phyloP scores from a whole-genome alignment of 2,329 filamentous ascomycete species.

The Diaporthe longicolla region DNA sequence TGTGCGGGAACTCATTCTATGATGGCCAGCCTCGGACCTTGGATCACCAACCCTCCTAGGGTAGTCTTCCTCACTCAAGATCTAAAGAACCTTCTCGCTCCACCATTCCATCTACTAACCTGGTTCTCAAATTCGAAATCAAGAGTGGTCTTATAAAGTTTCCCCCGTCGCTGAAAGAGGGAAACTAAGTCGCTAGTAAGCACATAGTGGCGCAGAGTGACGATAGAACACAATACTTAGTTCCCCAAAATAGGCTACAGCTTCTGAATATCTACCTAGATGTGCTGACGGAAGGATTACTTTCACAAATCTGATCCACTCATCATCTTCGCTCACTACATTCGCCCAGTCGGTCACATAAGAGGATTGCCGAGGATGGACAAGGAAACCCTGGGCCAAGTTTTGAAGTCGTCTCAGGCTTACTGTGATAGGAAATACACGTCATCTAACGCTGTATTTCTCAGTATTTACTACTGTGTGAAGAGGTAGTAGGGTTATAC shows the following conservation, averaged over 20 bases:
- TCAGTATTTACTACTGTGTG: no score
- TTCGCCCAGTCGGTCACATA: no score
- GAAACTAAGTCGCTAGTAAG: background rate
- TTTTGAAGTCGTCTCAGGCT: no score
- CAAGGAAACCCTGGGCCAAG: no score
- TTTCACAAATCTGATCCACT: background rate
- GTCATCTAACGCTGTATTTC: no score
- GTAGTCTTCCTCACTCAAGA: background rate
- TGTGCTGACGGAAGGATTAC: background rate
- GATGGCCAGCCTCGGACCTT: no score
- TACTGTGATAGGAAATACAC: no score
- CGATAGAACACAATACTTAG: background rate
- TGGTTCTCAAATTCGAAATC: background rate
- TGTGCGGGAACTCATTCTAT: no score
- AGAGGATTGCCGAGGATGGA: no score
- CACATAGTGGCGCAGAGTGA: background rate
- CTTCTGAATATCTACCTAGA: background rate
- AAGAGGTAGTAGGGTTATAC: no score
- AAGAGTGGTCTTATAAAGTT: background rate
- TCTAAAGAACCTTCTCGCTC: accelerated
- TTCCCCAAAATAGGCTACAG: background rate
- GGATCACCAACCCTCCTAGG: no score
- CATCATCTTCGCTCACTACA: no score
- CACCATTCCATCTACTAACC: background rate
- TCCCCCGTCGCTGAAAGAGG: background rate